Evolutionary conservation across 2,329 filamentous ascomycete genomes (phyloP).

Genomic region (Ustilaginoidea virens): DNA sequence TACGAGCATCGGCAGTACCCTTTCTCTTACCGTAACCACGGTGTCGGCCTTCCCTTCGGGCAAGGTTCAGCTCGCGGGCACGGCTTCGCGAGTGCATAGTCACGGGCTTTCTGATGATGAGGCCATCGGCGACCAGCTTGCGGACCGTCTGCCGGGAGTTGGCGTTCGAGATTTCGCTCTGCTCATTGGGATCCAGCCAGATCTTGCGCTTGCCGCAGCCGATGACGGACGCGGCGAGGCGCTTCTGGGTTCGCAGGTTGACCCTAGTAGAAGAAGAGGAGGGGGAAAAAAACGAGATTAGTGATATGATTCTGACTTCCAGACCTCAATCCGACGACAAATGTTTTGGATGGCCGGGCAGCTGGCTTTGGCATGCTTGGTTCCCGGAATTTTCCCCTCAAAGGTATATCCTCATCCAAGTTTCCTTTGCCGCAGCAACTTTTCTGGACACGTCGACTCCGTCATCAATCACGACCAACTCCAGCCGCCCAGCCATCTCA

Average conservation of each 20-base stretch:
- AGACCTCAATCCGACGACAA: too few relatives aligned
- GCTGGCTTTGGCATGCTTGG: too few relatives aligned
- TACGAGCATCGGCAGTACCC: slow-evolving; percentile 99
- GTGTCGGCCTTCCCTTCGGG: slow-evolving; percentile 91
- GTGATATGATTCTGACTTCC: too few relatives aligned
- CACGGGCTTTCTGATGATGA: slow-evolving; percentile 99
- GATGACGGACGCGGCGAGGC: slow-evolving; percentile 95
- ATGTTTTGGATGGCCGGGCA: too few relatives aligned
- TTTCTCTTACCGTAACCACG: slow-evolving; percentile 99
- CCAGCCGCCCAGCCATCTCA: slow-evolving; percentile 3
- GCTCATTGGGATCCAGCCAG: slow-evolving; percentile 99
- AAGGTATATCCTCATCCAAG: too few relatives aligned
- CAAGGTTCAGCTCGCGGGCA: slow-evolving; percentile 86
- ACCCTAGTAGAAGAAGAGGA: slow-evolving; percentile 47
- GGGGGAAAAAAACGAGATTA: too few relatives aligned
- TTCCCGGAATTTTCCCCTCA: too few relatives aligned
- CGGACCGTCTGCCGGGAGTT: slow-evolving; percentile 99
- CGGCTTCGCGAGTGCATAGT: slow-evolving; percentile 98
- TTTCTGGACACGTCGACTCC: too few relatives aligned
- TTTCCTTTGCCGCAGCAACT: too few relatives aligned
- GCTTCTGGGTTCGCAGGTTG: slow-evolving; percentile 99
- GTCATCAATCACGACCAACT: too few relatives aligned
- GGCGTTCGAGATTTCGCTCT: slow-evolving; percentile 98
- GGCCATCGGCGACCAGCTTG: slow-evolving; percentile 98
- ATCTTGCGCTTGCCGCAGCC: slow-evolving; percentile 99